Base-by-base conservation (phyloP, 2,329 filamentous ascomycete genomes). In the Xylariaceae sp. region DNA sequence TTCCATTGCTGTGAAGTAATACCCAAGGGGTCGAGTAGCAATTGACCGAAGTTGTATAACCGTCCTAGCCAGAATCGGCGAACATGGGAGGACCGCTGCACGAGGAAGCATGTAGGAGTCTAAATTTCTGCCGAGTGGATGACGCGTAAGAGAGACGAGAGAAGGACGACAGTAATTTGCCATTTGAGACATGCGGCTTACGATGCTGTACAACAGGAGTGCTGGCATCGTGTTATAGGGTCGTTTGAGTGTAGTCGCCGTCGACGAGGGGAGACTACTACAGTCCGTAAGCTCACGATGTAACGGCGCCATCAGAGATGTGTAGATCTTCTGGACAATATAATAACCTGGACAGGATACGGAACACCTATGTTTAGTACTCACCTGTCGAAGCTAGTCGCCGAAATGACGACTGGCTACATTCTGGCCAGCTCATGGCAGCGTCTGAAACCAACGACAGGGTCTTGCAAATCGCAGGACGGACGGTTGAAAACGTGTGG, bases 181-280 rank as follows among this genome's bases (percentile, higher is more conserved):
- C 44, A 42, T 30, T 8, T 34, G 45, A 55, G 51, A 58, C 62
- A 62, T 54, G 55, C 59, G 55, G 56, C 55, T 53, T 51, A 44
- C 42, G 54, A 57, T 49, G 62, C 51, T 51, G 62, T 64, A 58
- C 49, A 45, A 64, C 62, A 17, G 47, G 47, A 64, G 53, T 37
- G 57, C 55, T 64, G 62, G 57, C 62, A 55, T 39, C 52, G 30
- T 54, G 15, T 55, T 11, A 62, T 64, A 64, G 62, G 62, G 55
- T 52, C 35, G 55, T 59, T 63, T 58, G 49, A 17, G 11, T 42
- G 15, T 37, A 59, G 23, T 50, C 34, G 39, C 50, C 49, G 54
- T 56, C 55, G 51, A 51, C 53, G 54, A 61, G 50, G 17, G 56
- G 45, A 51, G 47, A 37, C 23, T 44, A 3, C 56, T 49, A 42